A percentile compares a stretch with the other conserved stretches of the same genome.
phyloP scores from a whole-genome alignment of 441 rosid species.

The Syzygium syzygioides region DNA sequence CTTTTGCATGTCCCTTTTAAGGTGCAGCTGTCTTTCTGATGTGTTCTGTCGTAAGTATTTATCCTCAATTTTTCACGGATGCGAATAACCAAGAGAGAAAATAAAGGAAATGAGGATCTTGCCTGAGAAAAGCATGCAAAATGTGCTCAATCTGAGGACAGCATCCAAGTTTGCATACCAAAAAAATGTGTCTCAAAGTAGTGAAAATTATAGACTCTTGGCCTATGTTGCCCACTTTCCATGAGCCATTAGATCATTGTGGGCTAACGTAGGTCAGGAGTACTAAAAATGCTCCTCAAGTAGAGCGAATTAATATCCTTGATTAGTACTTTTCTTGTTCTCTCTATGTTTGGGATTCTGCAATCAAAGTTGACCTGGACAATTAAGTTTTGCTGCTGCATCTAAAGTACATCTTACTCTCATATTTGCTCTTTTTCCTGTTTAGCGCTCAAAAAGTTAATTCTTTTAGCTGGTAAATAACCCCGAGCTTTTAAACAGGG shows the following conservation, averaged over 20 bases:
- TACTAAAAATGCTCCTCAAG: background rate
- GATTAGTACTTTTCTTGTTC: background rate
- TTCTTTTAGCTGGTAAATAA: background rate
- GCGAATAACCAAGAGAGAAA: background rate
- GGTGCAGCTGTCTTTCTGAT: background rate
- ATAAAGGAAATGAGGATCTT: background rate
- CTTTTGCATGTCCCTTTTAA: background rate
- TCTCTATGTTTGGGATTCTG: background rate
- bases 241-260: background rate
- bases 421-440: background rate
- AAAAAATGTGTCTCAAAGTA: background rate
- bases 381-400: background rate
- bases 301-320: background rate
- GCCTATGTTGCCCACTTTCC: background rate
- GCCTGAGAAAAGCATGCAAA: background rate
- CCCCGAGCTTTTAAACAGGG: slow-evolving; percentile 26
- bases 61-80: background rate
- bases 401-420: background rate
- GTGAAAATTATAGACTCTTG: background rate
- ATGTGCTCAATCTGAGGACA: background rate
- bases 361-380: background rate
- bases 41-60: background rate
- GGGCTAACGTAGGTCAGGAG: background rate
- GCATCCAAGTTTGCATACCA: background rate
- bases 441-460: background rate